These are phyloP conservation scores for Diaporthe vaccinii DNA, from an alignment of 2,329 filamentous ascomycete genomes.

Conservation along the genomic window DNA sequence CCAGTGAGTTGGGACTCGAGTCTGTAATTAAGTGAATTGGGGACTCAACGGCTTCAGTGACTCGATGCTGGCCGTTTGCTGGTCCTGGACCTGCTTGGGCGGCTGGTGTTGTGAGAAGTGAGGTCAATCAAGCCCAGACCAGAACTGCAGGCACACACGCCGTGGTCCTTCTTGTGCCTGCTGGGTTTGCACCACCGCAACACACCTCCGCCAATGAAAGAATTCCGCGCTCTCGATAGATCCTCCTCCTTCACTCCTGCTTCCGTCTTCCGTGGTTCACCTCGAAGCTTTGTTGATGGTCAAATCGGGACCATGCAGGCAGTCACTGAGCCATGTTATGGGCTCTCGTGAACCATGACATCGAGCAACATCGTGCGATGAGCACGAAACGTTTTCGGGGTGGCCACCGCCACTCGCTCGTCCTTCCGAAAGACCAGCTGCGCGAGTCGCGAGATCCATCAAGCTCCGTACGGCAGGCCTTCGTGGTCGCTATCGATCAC, in stretches of 20 bases:
- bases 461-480: constrained; percentile 25
- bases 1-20: not conserved
- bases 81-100: not conserved
- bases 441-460: not conserved
- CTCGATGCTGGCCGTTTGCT: not conserved
- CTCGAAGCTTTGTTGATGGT: not conserved
- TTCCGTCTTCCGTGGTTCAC: too few relatives aligned
- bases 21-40: not conserved
- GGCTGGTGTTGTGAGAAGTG: too few relatives aligned
- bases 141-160: not conserved
- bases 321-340: not conserved
- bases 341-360: not conserved
- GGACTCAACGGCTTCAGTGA: not conserved
- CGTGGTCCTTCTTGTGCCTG: too few relatives aligned
- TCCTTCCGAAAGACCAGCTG: not conserved
- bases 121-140: not conserved
- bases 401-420: not conserved
- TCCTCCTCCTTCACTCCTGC: too few relatives aligned
- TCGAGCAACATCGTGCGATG: not conserved
- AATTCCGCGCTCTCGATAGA: not conserved
- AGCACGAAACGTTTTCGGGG: not conserved
- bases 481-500: constrained; percentile 19
- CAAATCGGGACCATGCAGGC: not conserved
- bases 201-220: not conserved
- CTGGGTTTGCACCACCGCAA: too few relatives aligned